Evolutionary conservation across 345 rosid species (phyloP).

Genomic region (Ceriops tagal): DNA sequence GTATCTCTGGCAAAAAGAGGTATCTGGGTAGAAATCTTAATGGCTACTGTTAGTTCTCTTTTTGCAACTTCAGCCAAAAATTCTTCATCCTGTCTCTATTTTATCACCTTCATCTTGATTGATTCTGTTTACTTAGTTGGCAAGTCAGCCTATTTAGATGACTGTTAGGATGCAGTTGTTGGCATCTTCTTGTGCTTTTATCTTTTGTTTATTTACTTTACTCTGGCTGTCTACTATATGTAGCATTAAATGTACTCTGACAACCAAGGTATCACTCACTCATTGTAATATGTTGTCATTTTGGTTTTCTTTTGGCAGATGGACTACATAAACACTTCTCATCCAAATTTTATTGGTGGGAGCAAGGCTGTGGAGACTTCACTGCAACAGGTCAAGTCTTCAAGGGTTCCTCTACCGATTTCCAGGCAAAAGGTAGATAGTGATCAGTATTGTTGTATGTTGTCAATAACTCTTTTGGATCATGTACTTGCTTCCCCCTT

Average conservation of each 20-base stretch:
- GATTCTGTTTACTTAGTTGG: not conserved
- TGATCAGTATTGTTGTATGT: constrained; percentile 6
- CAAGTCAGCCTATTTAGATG: not conserved
- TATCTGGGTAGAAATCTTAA: too few species aligned
- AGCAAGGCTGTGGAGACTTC: constrained; percentile 85
- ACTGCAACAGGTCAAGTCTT: constrained; percentile 63
- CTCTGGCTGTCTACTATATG: not conserved
- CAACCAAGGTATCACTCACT: too few species aligned
- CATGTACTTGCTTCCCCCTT: constrained; percentile 7
- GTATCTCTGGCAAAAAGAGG: too few species aligned
- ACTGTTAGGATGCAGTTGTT: not conserved
- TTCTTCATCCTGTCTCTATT: not conserved
- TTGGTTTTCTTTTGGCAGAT: constrained; percentile 43
- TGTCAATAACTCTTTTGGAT: not conserved
- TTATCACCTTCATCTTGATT: not conserved
- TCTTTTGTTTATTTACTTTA: not conserved
- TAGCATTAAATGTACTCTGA: not conserved
- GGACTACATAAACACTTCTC: constrained; percentile 94
- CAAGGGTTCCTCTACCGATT: constrained; percentile 52
- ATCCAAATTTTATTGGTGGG: constrained; percentile 89
- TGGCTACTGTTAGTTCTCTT: too few species aligned
- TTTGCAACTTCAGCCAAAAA: too few species aligned
- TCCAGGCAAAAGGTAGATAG: constrained; percentile 57
- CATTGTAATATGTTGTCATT: not conserved
- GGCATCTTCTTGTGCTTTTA: not conserved